Percentiles rank a stretch among this genome's conserved stretches.
Evolutionary conservation across 2,329 filamentous ascomycete species (phyloP).

Genomic region (Verticillium longisporum): DNA sequence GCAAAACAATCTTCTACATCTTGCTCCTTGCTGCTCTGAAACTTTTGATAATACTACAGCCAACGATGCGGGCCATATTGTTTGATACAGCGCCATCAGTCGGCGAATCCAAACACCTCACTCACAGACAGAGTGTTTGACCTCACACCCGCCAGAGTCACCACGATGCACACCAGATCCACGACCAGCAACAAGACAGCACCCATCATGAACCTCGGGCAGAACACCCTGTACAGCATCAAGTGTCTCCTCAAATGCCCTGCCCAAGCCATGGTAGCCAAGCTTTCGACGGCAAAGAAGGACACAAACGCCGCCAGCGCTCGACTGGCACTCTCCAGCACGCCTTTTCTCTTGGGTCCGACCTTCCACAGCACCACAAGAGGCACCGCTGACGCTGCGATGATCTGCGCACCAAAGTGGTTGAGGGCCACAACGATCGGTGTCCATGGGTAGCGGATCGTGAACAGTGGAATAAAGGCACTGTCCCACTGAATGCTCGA

Average conservation of each 20-base stretch:
- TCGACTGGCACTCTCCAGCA: slow-evolving; percentile 65
- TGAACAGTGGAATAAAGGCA: slow-evolving; percentile 82
- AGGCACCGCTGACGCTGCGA: slow-evolving; percentile 73
- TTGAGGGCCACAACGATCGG: slow-evolving; percentile 78
- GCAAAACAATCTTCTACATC: no score
- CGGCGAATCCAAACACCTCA: slow-evolving; percentile 81
- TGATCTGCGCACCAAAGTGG: slow-evolving; percentile 81
- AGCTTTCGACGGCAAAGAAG: slow-evolving; percentile 75
- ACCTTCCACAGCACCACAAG: slow-evolving; percentile 86
- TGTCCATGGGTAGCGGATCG: slow-evolving; percentile 82
- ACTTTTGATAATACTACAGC: not conserved
- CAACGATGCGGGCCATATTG: not conserved
- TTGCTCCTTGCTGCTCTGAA: no score
- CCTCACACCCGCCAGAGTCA: slow-evolving; percentile 68
- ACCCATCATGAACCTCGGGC: slow-evolving; percentile 82
- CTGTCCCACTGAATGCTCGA: slow-evolving; percentile 92
- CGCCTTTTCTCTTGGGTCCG: slow-evolving; percentile 61
- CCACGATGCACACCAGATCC: slow-evolving; percentile 64
- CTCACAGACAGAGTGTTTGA: slow-evolving; percentile 72
- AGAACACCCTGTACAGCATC: slow-evolving; percentile 95
- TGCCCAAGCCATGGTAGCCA: slow-evolving; percentile 87
- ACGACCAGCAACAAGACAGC: slow-evolving; percentile 65
- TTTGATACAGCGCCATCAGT: slow-evolving; percentile 21
- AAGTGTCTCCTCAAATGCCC: slow-evolving; percentile 82
- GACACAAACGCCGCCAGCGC: slow-evolving; percentile 68